Conservation (phyloP, 768 basidiomycete species). For the Boletus subparvulus region DNA sequence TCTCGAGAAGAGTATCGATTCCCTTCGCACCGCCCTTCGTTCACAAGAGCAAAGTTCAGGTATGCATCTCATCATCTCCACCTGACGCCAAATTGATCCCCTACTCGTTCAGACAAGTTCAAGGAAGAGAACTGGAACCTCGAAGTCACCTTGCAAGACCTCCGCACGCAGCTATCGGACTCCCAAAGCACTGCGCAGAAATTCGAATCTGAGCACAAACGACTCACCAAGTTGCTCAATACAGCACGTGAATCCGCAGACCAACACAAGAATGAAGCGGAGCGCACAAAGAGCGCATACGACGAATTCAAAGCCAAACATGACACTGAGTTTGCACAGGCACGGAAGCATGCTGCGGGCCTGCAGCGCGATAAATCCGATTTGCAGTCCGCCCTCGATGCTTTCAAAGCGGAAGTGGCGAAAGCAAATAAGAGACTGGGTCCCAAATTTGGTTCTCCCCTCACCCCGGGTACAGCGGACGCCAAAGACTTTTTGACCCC, state of each 20-base stretch:
- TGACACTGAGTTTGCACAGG: conserved; percentile 92
- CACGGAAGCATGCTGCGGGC: conserved; percentile 82
- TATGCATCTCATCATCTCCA: conserved; percentile 32
- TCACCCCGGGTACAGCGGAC: conserved; percentile 60
- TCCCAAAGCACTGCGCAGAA: conserved; percentile 64
- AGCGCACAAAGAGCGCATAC: conserved; percentile 60
- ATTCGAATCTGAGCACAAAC: conserved; percentile 80
- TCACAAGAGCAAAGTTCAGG: conserved; percentile 82
- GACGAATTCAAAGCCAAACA: conserved; percentile 86
- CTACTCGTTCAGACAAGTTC: conserved; percentile 68
- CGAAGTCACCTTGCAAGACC: conserved; percentile 88
- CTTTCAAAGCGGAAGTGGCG: conserved; percentile 67
- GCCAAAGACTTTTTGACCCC: conserved; percentile 57
- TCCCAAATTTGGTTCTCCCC: conserved; percentile 67
- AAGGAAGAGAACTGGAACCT: conserved; percentile 99
- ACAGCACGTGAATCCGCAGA: conserved; percentile 74
- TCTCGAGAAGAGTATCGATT: conserved; percentile 76
- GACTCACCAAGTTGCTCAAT: conserved; percentile 72
- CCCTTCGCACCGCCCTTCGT: conserved; percentile 67
- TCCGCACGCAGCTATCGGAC: conserved; percentile 67
- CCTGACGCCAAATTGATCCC: not conserved
- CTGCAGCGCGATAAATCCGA: conserved; percentile 92
- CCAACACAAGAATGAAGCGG: conserved; percentile 82
- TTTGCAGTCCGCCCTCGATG: conserved; percentile 77
- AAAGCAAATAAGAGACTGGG: conserved; percentile 58